Percentiles rank a stretch among this genome's conserved stretches.
phyloP scores from a whole-genome alignment of 2,329 filamentous ascomycete species.

The Calonectria pauciramosa region DNA sequence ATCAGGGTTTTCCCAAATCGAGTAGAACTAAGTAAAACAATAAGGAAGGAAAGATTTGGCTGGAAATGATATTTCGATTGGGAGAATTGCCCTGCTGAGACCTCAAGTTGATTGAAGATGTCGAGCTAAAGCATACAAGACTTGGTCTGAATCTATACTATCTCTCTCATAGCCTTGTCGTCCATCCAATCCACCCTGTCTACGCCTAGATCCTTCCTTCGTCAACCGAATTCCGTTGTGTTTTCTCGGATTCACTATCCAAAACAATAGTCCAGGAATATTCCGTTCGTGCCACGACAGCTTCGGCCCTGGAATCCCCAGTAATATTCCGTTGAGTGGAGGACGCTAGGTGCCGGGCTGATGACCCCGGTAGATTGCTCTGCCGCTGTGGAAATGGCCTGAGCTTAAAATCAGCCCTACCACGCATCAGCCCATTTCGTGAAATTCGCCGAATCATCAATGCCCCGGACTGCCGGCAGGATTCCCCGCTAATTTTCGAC shows the following conservation, averaged over 20 bases:
- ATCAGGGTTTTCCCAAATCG: slow-evolving; percentile 9
- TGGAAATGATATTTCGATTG: not conserved
- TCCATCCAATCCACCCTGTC: not conserved
- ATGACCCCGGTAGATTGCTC: not conserved
- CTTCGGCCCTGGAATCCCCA: not conserved
- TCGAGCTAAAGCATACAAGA: not conserved
- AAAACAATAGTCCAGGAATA: not conserved
- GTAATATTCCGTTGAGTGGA: slow-evolving; percentile 13
- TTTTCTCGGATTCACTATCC: not conserved
- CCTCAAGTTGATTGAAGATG: slow-evolving; percentile 16
- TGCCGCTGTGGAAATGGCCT: not conserved
- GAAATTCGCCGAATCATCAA: not conserved
- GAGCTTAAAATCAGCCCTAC: slow-evolving; percentile 13
- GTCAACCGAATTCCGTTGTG: not conserved
- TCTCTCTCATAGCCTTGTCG: not conserved
- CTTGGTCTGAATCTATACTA: not conserved
- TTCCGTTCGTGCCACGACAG: not conserved
- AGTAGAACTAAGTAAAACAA: slow-evolving; percentile 14
- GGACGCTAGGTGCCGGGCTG: no score
- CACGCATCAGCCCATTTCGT: not conserved
- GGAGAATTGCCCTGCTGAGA: slow-evolving; percentile 16
- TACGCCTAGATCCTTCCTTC: not conserved
- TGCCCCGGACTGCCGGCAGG: not conserved
- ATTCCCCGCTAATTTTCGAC: slow-evolving; percentile 12
- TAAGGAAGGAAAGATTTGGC: not conserved